Conservation (phyloP, 2,329 filamentous ascomycete genomes). For the Aspergillus fijiensis region DNA sequence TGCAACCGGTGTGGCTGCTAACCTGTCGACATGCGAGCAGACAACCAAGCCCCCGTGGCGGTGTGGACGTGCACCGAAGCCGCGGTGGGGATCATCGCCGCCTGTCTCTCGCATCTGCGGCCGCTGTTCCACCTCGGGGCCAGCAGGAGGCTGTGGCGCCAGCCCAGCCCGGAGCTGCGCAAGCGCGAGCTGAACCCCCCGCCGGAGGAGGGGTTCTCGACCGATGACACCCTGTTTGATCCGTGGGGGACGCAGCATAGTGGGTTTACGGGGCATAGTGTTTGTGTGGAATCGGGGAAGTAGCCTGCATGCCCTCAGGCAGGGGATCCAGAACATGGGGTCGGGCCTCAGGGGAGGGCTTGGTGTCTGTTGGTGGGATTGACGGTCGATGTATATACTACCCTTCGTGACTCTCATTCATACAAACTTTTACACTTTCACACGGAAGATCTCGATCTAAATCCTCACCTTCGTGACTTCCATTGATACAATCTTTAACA, state of each 20-base stretch:
- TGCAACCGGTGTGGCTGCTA: background rate
- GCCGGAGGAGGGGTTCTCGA: background rate
- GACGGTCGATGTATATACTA: too few relatives aligned
- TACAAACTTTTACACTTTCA: too few relatives aligned
- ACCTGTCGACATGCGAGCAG: constrained; percentile 8
- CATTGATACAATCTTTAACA: too few relatives aligned
- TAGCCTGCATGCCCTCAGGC: background rate
- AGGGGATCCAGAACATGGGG: too few relatives aligned
- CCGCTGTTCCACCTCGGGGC: constrained; percentile 25
- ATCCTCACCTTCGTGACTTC: too few relatives aligned
- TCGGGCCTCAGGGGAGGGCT: too few relatives aligned
- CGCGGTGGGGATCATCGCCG: constrained; percentile 30
- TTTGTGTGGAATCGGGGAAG: background rate
- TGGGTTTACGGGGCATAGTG: background rate
- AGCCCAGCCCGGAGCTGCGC: background rate
- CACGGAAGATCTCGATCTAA: too few relatives aligned
- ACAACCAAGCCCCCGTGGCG: constrained; percentile 29
- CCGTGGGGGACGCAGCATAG: background rate
- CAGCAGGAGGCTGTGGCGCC: background rate
- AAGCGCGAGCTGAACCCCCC: background rate
- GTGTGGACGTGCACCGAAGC: constrained; percentile 36
- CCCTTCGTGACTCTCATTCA: too few relatives aligned
- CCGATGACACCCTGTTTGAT: background rate
- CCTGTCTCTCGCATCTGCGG: constrained; percentile 31
- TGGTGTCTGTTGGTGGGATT: too few relatives aligned